Evolutionary conservation across 257 asterid species (phyloP).

Genomic region (Fraxinus pennsylvanica): DNA sequence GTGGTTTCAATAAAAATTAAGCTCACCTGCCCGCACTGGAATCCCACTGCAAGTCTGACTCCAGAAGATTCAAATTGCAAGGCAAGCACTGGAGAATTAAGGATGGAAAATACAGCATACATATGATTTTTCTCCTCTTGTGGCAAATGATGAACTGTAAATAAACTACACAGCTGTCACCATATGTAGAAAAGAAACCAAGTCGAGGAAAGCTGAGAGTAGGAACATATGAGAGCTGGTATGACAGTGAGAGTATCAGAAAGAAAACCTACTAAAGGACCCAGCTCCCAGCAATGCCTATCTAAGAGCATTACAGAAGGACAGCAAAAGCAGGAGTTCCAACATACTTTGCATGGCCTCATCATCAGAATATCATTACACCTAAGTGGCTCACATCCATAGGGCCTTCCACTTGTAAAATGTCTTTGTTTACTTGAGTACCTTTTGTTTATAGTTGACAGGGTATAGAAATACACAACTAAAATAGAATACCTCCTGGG

Average conservation of each 20-base stretch:
- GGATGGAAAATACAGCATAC: slow-evolving; percentile 53
- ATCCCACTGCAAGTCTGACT: slow-evolving; percentile 72
- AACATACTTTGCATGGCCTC: background rate
- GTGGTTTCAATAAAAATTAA: slow-evolving; percentile 13
- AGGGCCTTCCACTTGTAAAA: background rate
- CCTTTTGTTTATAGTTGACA: background rate
- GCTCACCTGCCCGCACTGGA: slow-evolving; percentile 73
- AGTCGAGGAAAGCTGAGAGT: slow-evolving; percentile 15
- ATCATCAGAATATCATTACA: slow-evolving; percentile 1
- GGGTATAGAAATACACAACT: background rate
- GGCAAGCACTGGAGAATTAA: slow-evolving; percentile 70
- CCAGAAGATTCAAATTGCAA: slow-evolving; percentile 63
- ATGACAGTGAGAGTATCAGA: slow-evolving; percentile 17
- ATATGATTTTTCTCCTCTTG: slow-evolving; percentile 47
- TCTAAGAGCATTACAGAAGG: background rate
- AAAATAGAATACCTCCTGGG: background rate
- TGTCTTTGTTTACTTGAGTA: background rate
- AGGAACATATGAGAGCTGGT: background rate
- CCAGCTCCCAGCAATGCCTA: background rate
- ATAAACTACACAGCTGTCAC: slow-evolving; percentile 30
- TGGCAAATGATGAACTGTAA: slow-evolving; percentile 59
- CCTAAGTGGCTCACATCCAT: background rate
- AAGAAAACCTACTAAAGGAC: background rate
- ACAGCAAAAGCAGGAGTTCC: background rate
- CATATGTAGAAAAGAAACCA: slow-evolving; percentile 28